phyloP scores from a whole-genome alignment of 257 asterid genomes.

The Gentiana dahurica region DNA sequence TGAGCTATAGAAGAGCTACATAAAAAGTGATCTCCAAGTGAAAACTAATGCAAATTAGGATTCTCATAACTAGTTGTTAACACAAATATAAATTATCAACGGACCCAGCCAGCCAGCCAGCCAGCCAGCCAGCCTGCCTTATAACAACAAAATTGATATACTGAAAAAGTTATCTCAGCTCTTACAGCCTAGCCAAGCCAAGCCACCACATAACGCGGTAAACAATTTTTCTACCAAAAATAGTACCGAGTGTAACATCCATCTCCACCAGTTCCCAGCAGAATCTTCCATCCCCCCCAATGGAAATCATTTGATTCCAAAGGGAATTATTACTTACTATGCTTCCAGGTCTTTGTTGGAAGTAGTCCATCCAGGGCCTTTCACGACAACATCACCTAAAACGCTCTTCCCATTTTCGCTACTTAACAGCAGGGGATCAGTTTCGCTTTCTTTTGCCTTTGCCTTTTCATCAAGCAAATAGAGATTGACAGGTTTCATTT shows the following conservation, averaged over 20 bases:
- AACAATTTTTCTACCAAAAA: constrained; percentile 12
- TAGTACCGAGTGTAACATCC: constrained; percentile 14
- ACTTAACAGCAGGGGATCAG: constrained; percentile 44
- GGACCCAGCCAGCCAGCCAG: too few relatives aligned
- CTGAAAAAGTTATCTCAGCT: constrained; percentile 19
- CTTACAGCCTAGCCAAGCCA: constrained; percentile 13
- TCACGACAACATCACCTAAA: constrained; percentile 29
- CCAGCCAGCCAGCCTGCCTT: too few relatives aligned
- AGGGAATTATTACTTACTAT: constrained; percentile 9
- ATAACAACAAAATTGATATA: constrained; percentile 31
- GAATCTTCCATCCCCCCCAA: constrained; percentile 30
- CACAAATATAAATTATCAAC: too few relatives aligned
- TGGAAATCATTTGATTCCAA: constrained; percentile 8
- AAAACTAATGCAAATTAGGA: too few relatives aligned
- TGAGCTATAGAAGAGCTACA: too few relatives aligned
- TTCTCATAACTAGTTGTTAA: too few relatives aligned
- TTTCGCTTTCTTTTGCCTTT: constrained; percentile 57
- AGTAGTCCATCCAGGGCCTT: constrained; percentile 57
- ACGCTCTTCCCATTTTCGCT: constrained; percentile 47
- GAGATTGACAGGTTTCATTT: constrained; percentile 7
- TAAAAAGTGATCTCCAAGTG: too few relatives aligned
- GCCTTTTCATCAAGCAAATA: constrained; percentile 1
- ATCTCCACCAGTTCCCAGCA: constrained; percentile 17
- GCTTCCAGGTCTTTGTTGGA: constrained; percentile 65
- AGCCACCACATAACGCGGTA: constrained; percentile 9